Evolutionary conservation across 768 basidiomycete species (phyloP).

Genomic region (Porphyrellus cyaneotinctus): DNA sequence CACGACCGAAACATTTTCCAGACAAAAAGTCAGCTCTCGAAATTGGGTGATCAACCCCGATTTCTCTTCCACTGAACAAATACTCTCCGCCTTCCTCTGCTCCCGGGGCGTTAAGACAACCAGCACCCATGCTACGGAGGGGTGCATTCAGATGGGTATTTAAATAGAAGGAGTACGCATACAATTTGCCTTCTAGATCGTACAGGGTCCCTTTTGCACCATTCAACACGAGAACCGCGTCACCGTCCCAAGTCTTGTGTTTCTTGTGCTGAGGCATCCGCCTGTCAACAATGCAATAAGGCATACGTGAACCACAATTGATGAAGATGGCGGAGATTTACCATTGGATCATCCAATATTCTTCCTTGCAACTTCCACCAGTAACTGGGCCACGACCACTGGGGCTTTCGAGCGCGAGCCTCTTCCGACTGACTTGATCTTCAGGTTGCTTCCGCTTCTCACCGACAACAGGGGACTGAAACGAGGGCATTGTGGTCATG

Average conservation of each 20-base stretch:
- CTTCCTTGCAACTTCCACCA: conserved; percentile 26
- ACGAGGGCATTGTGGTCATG: conserved; percentile 19
- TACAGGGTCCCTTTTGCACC: conserved; percentile 47
- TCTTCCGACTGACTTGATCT: conserved; percentile 28
- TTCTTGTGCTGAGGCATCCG: conserved; percentile 70
- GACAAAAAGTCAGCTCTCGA: conserved; percentile 55
- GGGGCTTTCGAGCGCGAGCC: conserved; percentile 24
- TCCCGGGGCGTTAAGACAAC: conserved; percentile 43
- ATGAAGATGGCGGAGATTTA: conserved; percentile 19
- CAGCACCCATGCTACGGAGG: conserved; percentile 45
- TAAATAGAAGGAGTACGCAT: conserved; percentile 21
- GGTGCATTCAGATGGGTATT: not conserved
- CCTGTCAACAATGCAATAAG: conserved; percentile 36
- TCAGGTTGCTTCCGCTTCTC: conserved; percentile 30
- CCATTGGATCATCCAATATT: conserved; percentile 82
- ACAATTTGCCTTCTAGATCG: conserved; percentile 65
- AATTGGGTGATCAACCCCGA: conserved; percentile 61
- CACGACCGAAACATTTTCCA: conserved; percentile 58
- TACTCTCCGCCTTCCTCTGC: conserved; percentile 36
- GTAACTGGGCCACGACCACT: conserved; percentile 3
- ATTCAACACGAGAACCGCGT: conserved; percentile 57
- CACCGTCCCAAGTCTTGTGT: conserved; percentile 90
- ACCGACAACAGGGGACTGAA: conserved; percentile 16
- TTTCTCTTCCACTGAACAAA: conserved; percentile 50
- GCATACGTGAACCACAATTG: not conserved